These are phyloP conservation scores for Neurospora intermedia DNA, from an alignment of 495 filamentous ascomycete species.

Conservation along the genomic window DNA sequence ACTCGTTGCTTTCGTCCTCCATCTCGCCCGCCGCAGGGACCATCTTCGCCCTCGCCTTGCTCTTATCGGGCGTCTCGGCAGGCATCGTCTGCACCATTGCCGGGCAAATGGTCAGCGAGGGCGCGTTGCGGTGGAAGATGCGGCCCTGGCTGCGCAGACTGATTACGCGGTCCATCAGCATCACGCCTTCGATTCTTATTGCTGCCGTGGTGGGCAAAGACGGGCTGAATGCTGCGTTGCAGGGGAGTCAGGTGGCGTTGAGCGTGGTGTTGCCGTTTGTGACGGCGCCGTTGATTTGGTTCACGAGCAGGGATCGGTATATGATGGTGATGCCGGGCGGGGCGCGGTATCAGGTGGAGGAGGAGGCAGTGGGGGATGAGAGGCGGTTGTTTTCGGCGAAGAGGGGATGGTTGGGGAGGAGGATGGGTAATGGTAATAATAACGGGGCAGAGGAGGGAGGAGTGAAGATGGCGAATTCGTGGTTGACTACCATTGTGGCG, in stretches of 20 bases:
- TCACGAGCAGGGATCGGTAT: slow-evolving; percentile 69
- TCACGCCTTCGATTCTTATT: slow-evolving; percentile 73
- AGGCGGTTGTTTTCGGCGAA: slow-evolving; percentile 2
- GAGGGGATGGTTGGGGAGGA: not conserved
- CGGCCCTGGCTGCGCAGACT: slow-evolving; percentile 63
- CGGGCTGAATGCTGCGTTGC: slow-evolving; percentile 63
- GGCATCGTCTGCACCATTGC: slow-evolving; percentile 79
- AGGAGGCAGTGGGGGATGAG: slow-evolving; percentile 1
- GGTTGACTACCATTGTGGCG: slow-evolving; percentile 43
- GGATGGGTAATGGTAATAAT: not conserved
- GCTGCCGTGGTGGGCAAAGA: slow-evolving; percentile 65
- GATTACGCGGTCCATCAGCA: slow-evolving; percentile 62
- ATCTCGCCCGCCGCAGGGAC: slow-evolving; percentile 63
- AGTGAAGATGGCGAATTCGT: slow-evolving; percentile 52
- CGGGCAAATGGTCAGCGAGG: slow-evolving; percentile 75
- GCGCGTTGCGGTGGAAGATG: slow-evolving; percentile 60
- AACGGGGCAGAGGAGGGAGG: slow-evolving; percentile 13
- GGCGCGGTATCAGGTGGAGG: slow-evolving; percentile 21
- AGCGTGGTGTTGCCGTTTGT: slow-evolving; percentile 76
- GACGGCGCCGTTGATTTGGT: slow-evolving; percentile 74
- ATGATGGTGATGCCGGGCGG: slow-evolving; percentile 54
- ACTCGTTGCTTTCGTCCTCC: slow-evolving; percentile 57
- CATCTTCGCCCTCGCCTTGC: slow-evolving; percentile 65
- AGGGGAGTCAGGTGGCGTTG: slow-evolving; percentile 68
- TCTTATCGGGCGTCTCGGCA: slow-evolving; percentile 66